These are phyloP conservation scores for Kokia cookei DNA, from an alignment of 441 rosid genomes.

Conservation along the genomic window DNA sequence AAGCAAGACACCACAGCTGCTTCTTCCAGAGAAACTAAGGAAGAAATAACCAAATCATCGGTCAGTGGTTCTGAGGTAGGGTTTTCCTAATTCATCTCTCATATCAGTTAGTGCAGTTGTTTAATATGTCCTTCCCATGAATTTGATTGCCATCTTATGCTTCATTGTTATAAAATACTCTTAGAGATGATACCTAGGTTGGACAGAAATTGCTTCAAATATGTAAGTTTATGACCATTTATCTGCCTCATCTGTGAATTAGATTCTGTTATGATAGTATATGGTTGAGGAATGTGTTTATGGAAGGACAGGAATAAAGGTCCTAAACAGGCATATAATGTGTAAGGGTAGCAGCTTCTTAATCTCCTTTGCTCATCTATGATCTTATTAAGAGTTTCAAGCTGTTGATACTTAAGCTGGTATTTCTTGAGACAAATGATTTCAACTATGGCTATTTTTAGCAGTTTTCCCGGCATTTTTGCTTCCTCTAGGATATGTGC, in stretches of 20 bases:
- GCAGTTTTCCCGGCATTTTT: background rate
- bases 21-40: conserved; percentile 18
- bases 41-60: conserved; percentile 18
- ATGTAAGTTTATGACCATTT: background rate
- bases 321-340: background rate
- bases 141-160: background rate
- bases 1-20: conserved; percentile 20
- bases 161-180: background rate
- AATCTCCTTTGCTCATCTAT: background rate
- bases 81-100: background rate
- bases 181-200: background rate
- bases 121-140: background rate
- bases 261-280: background rate
- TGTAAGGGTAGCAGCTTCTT: background rate
- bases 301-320: background rate
- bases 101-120: background rate
- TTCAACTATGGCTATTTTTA: background rate
- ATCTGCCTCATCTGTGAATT: background rate
- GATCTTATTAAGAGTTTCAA: background rate
- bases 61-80: conserved; percentile 30
- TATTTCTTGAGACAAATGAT: background rate
- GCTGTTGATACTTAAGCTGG: background rate
- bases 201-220: background rate
- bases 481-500: background rate
- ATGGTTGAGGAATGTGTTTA: background rate